These are phyloP conservation scores for Mrakia gelida DNA, from an alignment of 768 basidiomycete species.

Conservation along the genomic window DNA sequence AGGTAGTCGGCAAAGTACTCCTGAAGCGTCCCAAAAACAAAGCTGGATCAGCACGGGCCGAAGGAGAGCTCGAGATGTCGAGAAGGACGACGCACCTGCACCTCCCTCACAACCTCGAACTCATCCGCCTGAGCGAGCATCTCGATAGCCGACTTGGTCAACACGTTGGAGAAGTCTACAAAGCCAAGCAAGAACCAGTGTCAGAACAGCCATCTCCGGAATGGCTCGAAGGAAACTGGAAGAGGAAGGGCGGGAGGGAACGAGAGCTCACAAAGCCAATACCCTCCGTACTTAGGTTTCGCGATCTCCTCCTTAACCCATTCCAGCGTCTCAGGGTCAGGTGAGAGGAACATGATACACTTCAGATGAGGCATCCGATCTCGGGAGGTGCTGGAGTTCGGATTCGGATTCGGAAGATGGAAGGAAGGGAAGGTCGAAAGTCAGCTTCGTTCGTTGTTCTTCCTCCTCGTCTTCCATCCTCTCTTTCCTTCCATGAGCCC, in stretches of 20 bases:
- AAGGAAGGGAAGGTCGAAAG: background rate
- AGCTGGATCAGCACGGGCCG: slow-evolving; percentile 9
- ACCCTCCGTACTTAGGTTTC: slow-evolving; percentile 93
- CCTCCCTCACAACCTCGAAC: slow-evolving; percentile 91
- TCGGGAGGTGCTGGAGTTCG: slow-evolving; percentile 49
- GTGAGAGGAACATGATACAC: slow-evolving; percentile 89
- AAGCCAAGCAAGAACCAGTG: background rate
- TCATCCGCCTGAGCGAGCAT: slow-evolving; percentile 89
- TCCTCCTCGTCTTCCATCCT: background rate
- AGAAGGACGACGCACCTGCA: slow-evolving; percentile 62
- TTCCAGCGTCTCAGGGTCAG: slow-evolving; percentile 72
- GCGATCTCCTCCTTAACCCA: slow-evolving; percentile 76
- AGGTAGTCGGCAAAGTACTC: slow-evolving; percentile 98
- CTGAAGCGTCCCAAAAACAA: slow-evolving; percentile 41
- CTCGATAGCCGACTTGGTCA: slow-evolving; percentile 86
- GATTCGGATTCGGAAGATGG: no score
- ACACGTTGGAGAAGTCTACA: slow-evolving; percentile 88
- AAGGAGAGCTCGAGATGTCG: slow-evolving; percentile 7
- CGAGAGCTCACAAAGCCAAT: slow-evolving; percentile 94
- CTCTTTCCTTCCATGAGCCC: background rate
- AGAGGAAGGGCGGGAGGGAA: slow-evolving; percentile 28
- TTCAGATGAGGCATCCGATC: slow-evolving; percentile 95
- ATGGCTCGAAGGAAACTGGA: no score
- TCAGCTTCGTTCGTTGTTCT: background rate
- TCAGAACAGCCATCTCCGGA: background rate